phyloP scores from a whole-genome alignment of 805 yeast genomes.

The Candida saitoana region DNA sequence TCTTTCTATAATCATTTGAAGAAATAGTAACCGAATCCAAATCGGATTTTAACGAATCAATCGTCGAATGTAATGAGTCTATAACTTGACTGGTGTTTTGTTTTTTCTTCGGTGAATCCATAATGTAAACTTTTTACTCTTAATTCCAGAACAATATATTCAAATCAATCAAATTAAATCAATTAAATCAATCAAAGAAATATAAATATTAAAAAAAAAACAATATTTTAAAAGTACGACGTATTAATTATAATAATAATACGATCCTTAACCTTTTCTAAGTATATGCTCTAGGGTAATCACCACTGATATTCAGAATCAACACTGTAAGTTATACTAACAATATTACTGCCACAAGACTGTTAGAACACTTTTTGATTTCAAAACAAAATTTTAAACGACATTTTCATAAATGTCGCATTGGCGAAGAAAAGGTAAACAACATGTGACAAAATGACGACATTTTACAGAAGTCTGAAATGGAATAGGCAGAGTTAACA shows the following conservation, averaged over 20 bases:
- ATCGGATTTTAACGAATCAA: constrained; percentile 43
- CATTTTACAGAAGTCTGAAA: no score
- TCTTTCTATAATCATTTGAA: constrained; percentile 49
- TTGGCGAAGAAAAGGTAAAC: background rate
- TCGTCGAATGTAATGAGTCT: constrained; percentile 50
- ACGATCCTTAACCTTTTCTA: background rate
- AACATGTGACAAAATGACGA: no score
- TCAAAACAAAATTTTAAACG: background rate
- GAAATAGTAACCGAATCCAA: constrained; percentile 35
- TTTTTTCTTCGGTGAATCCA: constrained; percentile 14
- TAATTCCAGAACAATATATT: no score
- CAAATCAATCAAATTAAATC: background rate
- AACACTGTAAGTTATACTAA: background rate
- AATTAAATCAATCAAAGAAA: background rate
- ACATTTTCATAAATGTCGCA: background rate
- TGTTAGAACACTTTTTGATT: background rate
- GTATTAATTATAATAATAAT: background rate
- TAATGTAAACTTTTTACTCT: no score
- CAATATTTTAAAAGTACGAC: background rate
- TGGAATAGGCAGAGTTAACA: no score
- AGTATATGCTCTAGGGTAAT: background rate
- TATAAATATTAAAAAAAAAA: no score
- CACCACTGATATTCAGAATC: background rate
- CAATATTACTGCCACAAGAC: background rate
- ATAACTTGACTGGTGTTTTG: constrained; percentile 35